phyloP scores from a whole-genome alignment of 352 stramenopile species.

The Phytophthora litchii region DNA sequence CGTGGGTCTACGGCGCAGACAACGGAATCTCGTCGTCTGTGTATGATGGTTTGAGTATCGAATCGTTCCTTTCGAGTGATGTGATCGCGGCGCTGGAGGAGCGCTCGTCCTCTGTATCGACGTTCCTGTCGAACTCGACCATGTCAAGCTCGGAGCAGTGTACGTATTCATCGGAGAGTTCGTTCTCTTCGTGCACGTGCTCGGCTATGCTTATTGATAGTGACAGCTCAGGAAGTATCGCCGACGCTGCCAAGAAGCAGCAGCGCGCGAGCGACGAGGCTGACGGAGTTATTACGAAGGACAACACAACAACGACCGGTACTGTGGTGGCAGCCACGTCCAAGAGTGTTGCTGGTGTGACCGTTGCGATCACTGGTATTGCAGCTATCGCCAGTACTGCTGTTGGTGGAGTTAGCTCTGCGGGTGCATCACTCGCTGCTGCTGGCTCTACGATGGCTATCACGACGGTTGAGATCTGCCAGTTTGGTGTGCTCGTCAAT shows the following conservation, averaged over 20 bases:
- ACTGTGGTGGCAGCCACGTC: constrained; percentile 69
- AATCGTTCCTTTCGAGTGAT: constrained; percentile 56
- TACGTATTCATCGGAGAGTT: constrained; percentile 61
- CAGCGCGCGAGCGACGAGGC: constrained; percentile 51
- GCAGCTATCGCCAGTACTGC: constrained; percentile 74
- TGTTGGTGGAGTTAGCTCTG: constrained; percentile 44
- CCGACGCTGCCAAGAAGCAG: constrained; percentile 63
- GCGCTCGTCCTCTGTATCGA: constrained; percentile 47
- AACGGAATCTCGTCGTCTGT: constrained; percentile 75
- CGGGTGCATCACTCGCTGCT: constrained; percentile 51
- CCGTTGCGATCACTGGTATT: constrained; percentile 70
- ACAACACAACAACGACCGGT: constrained; percentile 60
- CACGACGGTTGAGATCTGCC: constrained; percentile 79
- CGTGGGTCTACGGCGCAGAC: constrained; percentile 63
- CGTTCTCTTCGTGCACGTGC: constrained; percentile 73
- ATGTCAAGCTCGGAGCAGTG: constrained; percentile 68
- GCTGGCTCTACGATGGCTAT: constrained; percentile 70
- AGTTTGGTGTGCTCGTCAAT: constrained; percentile 82
- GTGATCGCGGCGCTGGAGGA: constrained; percentile 48
- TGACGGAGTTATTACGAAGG: constrained; percentile 67
- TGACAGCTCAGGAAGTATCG: constrained; percentile 37
- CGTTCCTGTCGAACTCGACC: constrained; percentile 65
- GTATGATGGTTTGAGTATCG: constrained; percentile 58
- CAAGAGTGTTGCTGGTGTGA: constrained; percentile 72
- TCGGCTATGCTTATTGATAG: constrained; percentile 60